Base-by-base conservation (phyloP, 208 protist genomes). In the Trypanosoma rangeli region DNA sequence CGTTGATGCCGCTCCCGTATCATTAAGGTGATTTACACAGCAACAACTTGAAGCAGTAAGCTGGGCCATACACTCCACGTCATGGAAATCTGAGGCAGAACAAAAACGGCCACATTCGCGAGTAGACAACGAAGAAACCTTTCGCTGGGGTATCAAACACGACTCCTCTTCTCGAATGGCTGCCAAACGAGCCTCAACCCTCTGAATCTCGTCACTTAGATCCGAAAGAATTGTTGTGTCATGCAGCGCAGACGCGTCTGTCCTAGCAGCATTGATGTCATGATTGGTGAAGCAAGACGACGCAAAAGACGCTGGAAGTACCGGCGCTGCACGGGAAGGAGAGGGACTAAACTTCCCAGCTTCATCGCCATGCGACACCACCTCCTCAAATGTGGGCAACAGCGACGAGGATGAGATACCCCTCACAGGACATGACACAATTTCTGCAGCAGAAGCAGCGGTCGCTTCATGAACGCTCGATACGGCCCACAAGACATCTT, bases 151-250 rank as follows among this genome's bases (percentile, higher is more conserved):
- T 15, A 37, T 39, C 2, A 60, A 60, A 22, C 33, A 22, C 2
- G 37, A 49, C n/a, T 64, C 61, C 33, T 73, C 67, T 33, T 76
- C 64, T 28, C 61, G 70, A n/a, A 81, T 56, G 22, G 39, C 65
- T 4, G 49, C 29, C 2, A 81, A 31, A 48, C 69, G 58, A 24
- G 70, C 76, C 60, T 81, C 65, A 12, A 76, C 64, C n/a, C 53
- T 54, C 54, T 68, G 52, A 58, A 81, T 71, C 35, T 80, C 68
- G 26, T 74, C 68, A 63, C 57, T 75, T 8, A 80, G 22, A 28
- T 76, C 63, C 1, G 71, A 71, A 18, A 76, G 10, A 9, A 50
- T 50, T 9, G 64, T 70, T 9, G 56, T 70, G 29, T 70, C 61
- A 12, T 70, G 53, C 22, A 64, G 16, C 8, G 13, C n/a, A 20